Base-by-base conservation (phyloP, 805 yeast genomes). In the Starmerella sp. region DNA sequence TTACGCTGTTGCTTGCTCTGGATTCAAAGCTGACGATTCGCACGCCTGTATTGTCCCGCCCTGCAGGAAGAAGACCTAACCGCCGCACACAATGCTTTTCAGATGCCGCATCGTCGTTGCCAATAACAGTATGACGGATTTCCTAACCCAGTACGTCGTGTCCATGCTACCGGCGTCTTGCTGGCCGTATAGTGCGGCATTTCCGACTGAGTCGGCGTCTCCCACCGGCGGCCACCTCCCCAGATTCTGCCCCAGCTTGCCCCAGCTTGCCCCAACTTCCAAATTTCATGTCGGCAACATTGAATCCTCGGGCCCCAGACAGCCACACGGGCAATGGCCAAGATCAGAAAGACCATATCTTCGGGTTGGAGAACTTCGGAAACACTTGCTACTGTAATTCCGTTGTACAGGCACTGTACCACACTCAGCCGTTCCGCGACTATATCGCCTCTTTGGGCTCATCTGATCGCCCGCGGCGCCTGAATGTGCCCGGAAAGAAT, bases 311-410 rank as follows among this genome's bases (percentile, higher is more conserved):
- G 13, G 28, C 46, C 17, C 9, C 46, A 8, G 46, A 43, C 17
- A 15, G 17, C 34, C 46, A 13, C n/a, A 14, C 34, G 34, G 46
- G 46, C 32, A 11, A 29, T 13, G 36, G 37, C 14, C 36, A 30
- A 57, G 31, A 17, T 11, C 30, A 57, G 10, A 50, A 52, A 3
- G 64, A 66, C 50, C 70, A 72, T 58, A 64, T 73, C 47, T 73
- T 70, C 56, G 76, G 76, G 53, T 67, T 73, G 63, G 76, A 73
- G 59, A 73, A 73, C 62, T 70, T 71, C 56, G 74, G 75, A 46
- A 69, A 89, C 67, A 89, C 97, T 0, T 93, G 97, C 71, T 91
- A 91, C 71, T 86, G 95, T 69, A 93, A 93, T 63, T 87, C 96
- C 9, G 86, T 93, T 34, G 71, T 93, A 29, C 98, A 93, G 67